A percentile compares a stretch with the other conserved stretches of the same genome.
Evolutionary conservation across 345 rosid genomes (phyloP).

Genomic region (Anastatica hierochuntica): DNA sequence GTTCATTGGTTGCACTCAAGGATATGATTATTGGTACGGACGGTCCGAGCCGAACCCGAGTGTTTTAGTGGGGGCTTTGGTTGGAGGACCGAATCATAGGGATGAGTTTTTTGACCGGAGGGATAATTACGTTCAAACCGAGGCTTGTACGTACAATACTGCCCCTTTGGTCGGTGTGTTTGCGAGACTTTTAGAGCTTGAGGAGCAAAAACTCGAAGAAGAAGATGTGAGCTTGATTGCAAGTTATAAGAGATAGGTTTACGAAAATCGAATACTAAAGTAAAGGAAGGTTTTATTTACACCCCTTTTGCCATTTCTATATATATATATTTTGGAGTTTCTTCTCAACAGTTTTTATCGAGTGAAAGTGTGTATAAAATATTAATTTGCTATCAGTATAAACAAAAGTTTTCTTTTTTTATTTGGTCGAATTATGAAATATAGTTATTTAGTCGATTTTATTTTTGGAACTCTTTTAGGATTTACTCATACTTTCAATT

Average conservation of each 20-base stretch:
- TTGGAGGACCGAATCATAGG: conserved; percentile 52
- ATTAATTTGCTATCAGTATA: no score
- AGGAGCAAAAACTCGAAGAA: conserved; percentile 26
- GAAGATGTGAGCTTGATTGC: conserved; percentile 36
- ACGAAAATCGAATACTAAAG: background rate
- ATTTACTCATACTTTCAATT: no score
- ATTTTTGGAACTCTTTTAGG: no score
- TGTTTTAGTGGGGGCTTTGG: conserved; percentile 42
- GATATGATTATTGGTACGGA: conserved; percentile 48
- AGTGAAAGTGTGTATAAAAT: conserved; percentile 22
- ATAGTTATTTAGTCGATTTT: no score
- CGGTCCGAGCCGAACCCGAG: conserved; percentile 42
- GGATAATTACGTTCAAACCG: conserved; percentile 41
- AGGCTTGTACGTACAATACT: conserved; percentile 48
- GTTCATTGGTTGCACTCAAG: conserved; percentile 40
- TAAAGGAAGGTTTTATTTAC: conserved; percentile 6
- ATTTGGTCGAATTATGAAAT: no score
- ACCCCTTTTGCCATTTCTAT: conserved; percentile 3
- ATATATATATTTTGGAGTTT: conserved; percentile 10
- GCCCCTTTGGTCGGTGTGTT: conserved; percentile 65
- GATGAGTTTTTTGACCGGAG: conserved; percentile 42
- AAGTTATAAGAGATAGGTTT: conserved; percentile 26
- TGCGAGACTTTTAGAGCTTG: conserved; percentile 48
- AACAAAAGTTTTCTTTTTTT: no score
- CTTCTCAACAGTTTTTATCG: background rate